These are phyloP conservation scores for Russula dissimulans DNA, from an alignment of 768 basidiomycete genomes.

Conservation along the genomic window DNA sequence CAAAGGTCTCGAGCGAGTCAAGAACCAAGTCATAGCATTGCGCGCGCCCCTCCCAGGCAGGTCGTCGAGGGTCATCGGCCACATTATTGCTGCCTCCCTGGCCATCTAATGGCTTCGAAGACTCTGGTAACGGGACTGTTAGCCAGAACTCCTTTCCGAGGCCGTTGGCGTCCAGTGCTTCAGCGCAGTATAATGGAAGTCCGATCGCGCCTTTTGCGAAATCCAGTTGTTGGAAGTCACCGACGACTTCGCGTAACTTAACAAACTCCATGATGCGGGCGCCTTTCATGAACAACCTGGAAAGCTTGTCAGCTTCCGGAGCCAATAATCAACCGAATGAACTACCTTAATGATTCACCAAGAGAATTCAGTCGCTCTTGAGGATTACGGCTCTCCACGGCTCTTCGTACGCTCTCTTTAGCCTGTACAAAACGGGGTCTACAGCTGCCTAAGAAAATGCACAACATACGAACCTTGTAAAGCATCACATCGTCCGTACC, in stretches of 20 bases:
- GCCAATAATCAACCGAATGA: background rate
- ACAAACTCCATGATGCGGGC: slow-evolving; percentile 77
- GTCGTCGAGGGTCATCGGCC: slow-evolving; percentile 36
- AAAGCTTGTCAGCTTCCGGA: background rate
- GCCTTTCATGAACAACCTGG: slow-evolving; percentile 81
- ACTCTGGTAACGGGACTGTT: slow-evolving; percentile 28
- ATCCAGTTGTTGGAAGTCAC: slow-evolving; percentile 79
- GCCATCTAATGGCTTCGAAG: background rate
- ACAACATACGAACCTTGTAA: slow-evolving; percentile 61
- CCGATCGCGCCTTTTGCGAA: slow-evolving; percentile 84
- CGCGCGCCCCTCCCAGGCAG: slow-evolving; percentile 50
- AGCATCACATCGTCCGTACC: slow-evolving; percentile 97
- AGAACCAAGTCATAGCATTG: slow-evolving; percentile 78
- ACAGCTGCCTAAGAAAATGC: background rate
- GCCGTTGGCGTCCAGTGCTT: slow-evolving; percentile 65
- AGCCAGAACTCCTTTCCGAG: slow-evolving; percentile 72
- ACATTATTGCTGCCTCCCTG: background rate
- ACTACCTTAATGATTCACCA: slow-evolving; percentile 76
- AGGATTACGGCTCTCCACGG: slow-evolving; percentile 69
- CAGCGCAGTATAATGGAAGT: slow-evolving; percentile 77
- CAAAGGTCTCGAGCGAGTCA: slow-evolving; percentile 71
- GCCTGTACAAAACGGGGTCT: slow-evolving; percentile 41
- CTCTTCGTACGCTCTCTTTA: slow-evolving; percentile 86
- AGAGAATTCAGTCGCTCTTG: slow-evolving; percentile 71
- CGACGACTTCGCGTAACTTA: slow-evolving; percentile 75